Percentiles rank a stretch among this genome's conserved stretches.
phyloP scores from a whole-genome alignment of 2,329 filamentous ascomycete genomes.

The Verticillium isaacii region DNA sequence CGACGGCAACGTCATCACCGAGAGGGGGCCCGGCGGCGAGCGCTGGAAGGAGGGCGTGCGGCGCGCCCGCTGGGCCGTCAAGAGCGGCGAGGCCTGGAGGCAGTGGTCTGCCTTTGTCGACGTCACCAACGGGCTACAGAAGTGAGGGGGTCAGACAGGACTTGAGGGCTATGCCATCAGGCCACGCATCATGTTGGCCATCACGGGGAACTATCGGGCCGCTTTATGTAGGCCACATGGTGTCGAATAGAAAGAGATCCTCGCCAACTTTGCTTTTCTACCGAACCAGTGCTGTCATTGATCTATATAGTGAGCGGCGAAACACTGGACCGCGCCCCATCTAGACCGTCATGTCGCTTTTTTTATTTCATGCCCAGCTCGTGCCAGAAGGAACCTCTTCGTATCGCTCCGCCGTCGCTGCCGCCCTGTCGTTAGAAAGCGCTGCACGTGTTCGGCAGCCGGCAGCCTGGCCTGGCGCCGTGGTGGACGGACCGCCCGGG shows the following conservation, averaged over 20 bases:
- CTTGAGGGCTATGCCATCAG: too few species aligned
- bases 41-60: conserved; percentile 95
- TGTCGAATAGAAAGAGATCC: not conserved
- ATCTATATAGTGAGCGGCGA: not conserved
- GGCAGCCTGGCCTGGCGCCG: not conserved
- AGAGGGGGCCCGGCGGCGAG: conserved; percentile 78
- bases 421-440: not conserved
- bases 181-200: too few species aligned
- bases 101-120: conserved; percentile 83
- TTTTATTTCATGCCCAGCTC: not conserved
- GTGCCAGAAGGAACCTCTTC: not conserved
- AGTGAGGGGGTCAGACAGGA: too few species aligned
- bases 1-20: conserved; percentile 73
- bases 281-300: not conserved
- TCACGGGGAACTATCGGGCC: too few species aligned
- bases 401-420: not conserved
- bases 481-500: not conserved
- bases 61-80: conserved; percentile 80
- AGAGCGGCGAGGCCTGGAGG: conserved; percentile 79
- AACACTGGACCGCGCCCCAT: not conserved
- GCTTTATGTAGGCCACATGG: not conserved
- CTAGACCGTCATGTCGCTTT: not conserved
- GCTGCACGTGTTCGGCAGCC: not conserved
- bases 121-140: conserved; percentile 56
- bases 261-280: too few species aligned